These are phyloP conservation scores for barley (Hordeum vulgare) DNA, from an alignment of 176 grass and related monocot species.

Conservation along the genomic window DNA sequence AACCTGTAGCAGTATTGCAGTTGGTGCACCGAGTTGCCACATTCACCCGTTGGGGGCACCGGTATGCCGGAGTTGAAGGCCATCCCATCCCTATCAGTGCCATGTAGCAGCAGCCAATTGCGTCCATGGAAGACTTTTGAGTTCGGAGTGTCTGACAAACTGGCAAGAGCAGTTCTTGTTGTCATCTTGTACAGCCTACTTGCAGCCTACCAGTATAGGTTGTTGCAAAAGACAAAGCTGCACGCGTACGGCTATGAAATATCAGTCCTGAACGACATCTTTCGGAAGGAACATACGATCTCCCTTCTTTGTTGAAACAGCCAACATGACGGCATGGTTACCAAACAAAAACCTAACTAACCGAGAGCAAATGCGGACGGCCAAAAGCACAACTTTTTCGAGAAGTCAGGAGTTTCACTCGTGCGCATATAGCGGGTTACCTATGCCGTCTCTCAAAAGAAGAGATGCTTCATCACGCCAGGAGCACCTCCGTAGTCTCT, in stretches of 20 bases:
- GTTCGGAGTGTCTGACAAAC: slow-evolving; percentile 17
- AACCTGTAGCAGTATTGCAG: neutral
- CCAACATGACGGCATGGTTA: neutral
- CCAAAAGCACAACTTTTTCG: neutral
- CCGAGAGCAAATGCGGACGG: neutral
- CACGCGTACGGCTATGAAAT: neutral
- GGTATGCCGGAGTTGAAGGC: slow-evolving; percentile 20
- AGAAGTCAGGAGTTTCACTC: neutral
- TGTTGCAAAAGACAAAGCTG: neutral
- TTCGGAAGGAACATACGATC: neutral
- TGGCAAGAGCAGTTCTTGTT: neutral
- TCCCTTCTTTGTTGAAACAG: neutral
- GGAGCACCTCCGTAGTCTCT: neutral
- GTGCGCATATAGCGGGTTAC: neutral
- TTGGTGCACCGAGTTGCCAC: slow-evolving; percentile 20
- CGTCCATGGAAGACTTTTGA: neutral
- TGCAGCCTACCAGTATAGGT: neutral
- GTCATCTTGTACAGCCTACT: neutral
- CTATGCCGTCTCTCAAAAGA: neutral
- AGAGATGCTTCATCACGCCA: neutral
- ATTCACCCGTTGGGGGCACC: slow-evolving; percentile 27
- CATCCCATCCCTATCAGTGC: neutral
- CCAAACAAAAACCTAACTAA: neutral
- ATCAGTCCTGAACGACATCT: neutral
- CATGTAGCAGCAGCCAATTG: slow-evolving; percentile 23